Base-by-base conservation (phyloP, 148 eudicot species). In the Chenopodium quinoa region DNA sequence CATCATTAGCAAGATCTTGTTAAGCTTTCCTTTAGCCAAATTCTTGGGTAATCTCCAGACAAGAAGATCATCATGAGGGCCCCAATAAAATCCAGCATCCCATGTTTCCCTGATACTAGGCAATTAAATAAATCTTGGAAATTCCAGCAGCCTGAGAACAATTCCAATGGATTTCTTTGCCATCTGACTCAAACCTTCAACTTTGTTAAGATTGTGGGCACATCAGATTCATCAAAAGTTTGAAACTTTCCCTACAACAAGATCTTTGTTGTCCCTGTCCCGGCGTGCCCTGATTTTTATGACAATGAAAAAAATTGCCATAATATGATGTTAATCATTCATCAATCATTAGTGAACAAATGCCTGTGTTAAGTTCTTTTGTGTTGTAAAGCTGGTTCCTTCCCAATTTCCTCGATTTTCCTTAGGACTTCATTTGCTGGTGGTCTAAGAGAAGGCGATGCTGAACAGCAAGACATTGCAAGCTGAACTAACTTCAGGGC, bases 381-480 rank as follows among this genome's bases (percentile, higher is more conserved):
- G 68, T 31, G 71, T 52, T 65, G 79, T 44, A 34, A 20, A 69
- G 50, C 48, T 81, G 66, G 73, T 80, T 82, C 84, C 78, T 82
- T 89, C 68, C 88, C 89, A 68, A 95, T 85, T 73, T 92, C 94
- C 88, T 95, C 93, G 44, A 96, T 91, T 84, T 88, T 93, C 68
- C 85, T 83, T 7, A 92, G 86, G 7, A 95, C 88, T 83, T 95
- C 93, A 85, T 80, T 90, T 25, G 83, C 86, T 64, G 81, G 88
- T 25, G 97, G 98, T 86, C 99, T 89, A 52, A 91, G 93, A 46
- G 92, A 86, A 19, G 97, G 92, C 20, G 93, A 91, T 20, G 93
- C 91, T 10, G 99, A 96, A 82, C 99, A 92, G 89, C 97, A 93
- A 81, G 97, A 83, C 88, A 93, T 90, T 25, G 97, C 97, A 20